Conservation (phyloP, 2,329 filamentous ascomycete genomes). For the Raffaelea arxii region DNA sequence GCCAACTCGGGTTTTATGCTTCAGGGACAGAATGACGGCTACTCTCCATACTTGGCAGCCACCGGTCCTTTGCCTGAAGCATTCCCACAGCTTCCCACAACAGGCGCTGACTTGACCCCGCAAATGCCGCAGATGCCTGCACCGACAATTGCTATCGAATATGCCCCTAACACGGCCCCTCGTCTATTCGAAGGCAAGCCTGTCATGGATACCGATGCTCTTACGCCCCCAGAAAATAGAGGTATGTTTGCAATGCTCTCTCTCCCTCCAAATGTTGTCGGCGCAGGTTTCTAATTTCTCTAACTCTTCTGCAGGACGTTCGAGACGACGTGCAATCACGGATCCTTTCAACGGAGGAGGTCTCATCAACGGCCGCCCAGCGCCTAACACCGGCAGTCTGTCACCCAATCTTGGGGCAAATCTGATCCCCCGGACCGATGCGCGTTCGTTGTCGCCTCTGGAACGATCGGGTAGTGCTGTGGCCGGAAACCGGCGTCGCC, state of each 20-base stretch:
- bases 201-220: conserved; percentile 62
- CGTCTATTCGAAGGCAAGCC: conserved; percentile 57
- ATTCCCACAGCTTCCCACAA: conserved; percentile 41
- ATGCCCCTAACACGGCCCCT: conserved; percentile 63
- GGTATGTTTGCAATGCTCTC: too few relatives aligned
- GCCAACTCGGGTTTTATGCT: conserved; percentile 29
- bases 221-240: conserved; percentile 66
- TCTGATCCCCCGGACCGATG: conserved; percentile 32
- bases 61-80: conserved; percentile 34
- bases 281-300: too few relatives aligned
- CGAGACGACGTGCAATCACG: conserved; percentile 46
- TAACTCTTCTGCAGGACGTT: conserved; percentile 28
- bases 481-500: conserved; percentile 40
- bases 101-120: conserved; percentile 52
- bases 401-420: conserved; percentile 42
- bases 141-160: conserved; percentile 92
- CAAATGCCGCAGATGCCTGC: conserved; percentile 66
- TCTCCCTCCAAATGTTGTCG: too few relatives aligned
- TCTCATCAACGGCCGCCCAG: conserved; percentile 26
- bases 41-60: conserved; percentile 30
- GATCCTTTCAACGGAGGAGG: conserved; percentile 47
- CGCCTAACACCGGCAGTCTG: conserved; percentile 24
- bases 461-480: conserved; percentile 41
- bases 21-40: conserved; percentile 28
- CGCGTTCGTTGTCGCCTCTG: conserved; percentile 49